These are phyloP conservation scores for Arabidopsis hybrid DNA, from an alignment of 441 rosid genomes.

Conservation along the genomic window DNA sequence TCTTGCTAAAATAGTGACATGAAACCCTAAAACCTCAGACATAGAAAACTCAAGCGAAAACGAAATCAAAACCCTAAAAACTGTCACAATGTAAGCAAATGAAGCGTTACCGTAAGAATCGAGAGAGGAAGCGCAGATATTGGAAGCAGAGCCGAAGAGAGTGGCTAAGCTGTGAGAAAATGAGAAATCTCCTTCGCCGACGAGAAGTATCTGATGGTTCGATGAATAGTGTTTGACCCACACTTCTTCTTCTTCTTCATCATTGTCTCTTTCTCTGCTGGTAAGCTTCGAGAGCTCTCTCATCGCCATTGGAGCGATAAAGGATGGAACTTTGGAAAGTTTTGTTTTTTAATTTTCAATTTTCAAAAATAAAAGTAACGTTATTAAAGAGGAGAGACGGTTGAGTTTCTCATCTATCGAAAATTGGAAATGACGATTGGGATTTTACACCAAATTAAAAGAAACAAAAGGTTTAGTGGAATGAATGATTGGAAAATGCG, in stretches of 20 bases:
- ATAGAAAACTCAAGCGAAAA: neutral
- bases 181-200: slow-evolving; percentile 79
- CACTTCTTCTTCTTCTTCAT: slow-evolving; percentile 4
- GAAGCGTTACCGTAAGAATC: slow-evolving; percentile 52
- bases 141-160: slow-evolving; percentile 60
- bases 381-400: neutral
- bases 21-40: slow-evolving; percentile 14
- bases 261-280: neutral
- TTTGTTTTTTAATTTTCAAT: neutral
- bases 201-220: slow-evolving; percentile 45
- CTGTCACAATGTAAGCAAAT: neutral
- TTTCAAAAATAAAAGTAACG: neutral
- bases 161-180: slow-evolving; percentile 57
- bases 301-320: slow-evolving; percentile 18
- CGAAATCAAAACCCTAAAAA: slow-evolving; percentile 18
- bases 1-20: neutral
- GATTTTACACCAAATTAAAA: neutral
- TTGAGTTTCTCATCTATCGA: neutral
- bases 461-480: neutral
- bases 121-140: slow-evolving; percentile 64
- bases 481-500: neutral
- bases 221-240: slow-evolving; percentile 43
- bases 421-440: neutral
- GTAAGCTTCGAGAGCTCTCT: slow-evolving; percentile 19
- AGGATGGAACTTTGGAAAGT: neutral